Evolutionary conservation across 1,284 basidiomycete species (phyloP).

Genomic region (Chalciporus sp.): DNA sequence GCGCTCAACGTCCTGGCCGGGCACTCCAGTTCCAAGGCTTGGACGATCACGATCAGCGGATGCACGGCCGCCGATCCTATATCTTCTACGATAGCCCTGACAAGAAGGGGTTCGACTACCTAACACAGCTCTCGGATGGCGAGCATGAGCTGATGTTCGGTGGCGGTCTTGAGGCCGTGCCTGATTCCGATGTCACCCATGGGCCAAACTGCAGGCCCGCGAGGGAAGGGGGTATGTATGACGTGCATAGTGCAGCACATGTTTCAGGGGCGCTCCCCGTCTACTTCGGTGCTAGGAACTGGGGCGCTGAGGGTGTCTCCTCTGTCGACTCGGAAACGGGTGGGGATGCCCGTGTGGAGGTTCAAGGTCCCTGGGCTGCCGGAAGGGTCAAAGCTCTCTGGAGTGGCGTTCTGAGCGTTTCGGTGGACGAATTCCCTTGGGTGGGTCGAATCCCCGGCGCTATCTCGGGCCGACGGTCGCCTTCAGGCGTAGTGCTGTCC

Average conservation of each 20-base stretch:
- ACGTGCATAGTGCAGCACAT: slow-evolving; percentile 44
- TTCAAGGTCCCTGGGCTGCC: slow-evolving; percentile 27
- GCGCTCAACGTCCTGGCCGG: slow-evolving; percentile 58
- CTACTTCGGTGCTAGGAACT: slow-evolving; percentile 47
- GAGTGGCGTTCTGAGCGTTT: slow-evolving; percentile 62
- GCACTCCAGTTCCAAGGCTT: slow-evolving; percentile 38
- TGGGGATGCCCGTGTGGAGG: neutral
- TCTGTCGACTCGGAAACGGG: slow-evolving; percentile 4
- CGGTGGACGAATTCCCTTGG: slow-evolving; percentile 56
- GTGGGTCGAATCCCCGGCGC: slow-evolving; percentile 51
- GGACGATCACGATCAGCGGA: slow-evolving; percentile 25
- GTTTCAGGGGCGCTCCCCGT: slow-evolving; percentile 48
- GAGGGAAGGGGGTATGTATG: slow-evolving; percentile 42
- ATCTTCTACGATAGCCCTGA: slow-evolving; percentile 54
- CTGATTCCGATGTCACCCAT: slow-evolving; percentile 22
- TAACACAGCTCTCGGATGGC: slow-evolving; percentile 63
- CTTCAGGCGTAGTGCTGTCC: slow-evolving; percentile 1
- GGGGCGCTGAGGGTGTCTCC: slow-evolving; percentile 35
- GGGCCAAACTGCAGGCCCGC: slow-evolving; percentile 42
- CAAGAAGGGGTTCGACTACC: slow-evolving; percentile 61
- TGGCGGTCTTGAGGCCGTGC: slow-evolving; percentile 43
- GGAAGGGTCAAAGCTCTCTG: slow-evolving; percentile 53
- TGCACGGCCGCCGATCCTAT: slow-evolving; percentile 50
- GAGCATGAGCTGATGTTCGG: slow-evolving; percentile 67
- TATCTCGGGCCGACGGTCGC: slow-evolving; percentile 36